Conservation (phyloP, 31 red algal species). For the Odonthalia washingtoniensis region DNA sequence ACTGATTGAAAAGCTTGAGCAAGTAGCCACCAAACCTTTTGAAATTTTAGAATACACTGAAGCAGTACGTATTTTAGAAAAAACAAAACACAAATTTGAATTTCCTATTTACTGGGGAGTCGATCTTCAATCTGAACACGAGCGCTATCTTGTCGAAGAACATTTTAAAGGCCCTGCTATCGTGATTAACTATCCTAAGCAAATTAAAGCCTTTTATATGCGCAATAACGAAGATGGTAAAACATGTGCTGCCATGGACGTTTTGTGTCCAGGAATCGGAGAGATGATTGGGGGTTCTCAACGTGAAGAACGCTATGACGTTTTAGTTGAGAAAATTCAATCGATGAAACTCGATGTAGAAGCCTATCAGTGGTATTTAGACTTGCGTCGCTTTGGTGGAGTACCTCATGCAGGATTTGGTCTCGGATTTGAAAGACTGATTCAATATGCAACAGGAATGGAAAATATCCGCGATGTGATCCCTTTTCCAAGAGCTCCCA, state of each 20-base stretch:
- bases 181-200: constrained; percentile 79
- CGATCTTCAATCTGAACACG: constrained; percentile 85
- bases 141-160: constrained; percentile 84
- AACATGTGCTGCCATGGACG: constrained; percentile 80
- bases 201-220: constrained; percentile 95
- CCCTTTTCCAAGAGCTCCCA: constrained; percentile 83
- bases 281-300: constrained; percentile 83
- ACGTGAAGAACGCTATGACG: constrained; percentile 76
- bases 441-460: constrained; percentile 82
- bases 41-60: constrained; percentile 73
- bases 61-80: constrained; percentile 64
- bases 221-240: constrained; percentile 67
- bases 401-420: constrained; percentile 91
- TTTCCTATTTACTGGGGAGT: constrained; percentile 75
- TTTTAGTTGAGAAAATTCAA: constrained; percentile 58
- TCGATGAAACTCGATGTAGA: constrained; percentile 50
- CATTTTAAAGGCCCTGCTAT: constrained; percentile 74
- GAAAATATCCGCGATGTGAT: constrained; percentile 92
- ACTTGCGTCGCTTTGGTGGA: constrained; percentile 77
- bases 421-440: constrained; percentile 82
- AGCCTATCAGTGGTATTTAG: constrained; percentile 73
- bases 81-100: constrained; percentile 57
- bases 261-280: constrained; percentile 86
- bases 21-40: constrained; percentile 44
- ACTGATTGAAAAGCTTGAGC: constrained; percentile 48